Percentiles rank a stretch among this genome's conserved stretches.
These are phyloP conservation scores for Kwoniella dejecticola DNA, from an alignment of 768 basidiomycete species.

Conservation along the genomic window DNA sequence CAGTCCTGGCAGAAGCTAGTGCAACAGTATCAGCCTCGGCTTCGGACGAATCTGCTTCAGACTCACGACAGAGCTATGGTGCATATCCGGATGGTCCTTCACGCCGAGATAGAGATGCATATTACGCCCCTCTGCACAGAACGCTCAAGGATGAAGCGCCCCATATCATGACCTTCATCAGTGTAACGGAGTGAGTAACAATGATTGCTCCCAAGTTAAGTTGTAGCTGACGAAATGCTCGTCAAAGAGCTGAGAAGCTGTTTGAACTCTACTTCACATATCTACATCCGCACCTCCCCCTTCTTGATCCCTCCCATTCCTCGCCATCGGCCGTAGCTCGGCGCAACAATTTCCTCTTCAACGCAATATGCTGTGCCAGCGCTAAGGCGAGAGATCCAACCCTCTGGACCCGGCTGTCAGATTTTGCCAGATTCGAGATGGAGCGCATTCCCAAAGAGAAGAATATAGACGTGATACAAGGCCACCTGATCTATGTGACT, in stretches of 20 bases:
- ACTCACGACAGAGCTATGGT: neutral
- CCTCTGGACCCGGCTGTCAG: slow-evolving; percentile 36
- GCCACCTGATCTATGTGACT: slow-evolving; percentile 37
- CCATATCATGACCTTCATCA: slow-evolving; percentile 42
- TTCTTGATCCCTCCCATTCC: slow-evolving; percentile 33
- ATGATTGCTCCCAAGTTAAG: too few species aligned
- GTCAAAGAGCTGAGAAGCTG: slow-evolving; percentile 32
- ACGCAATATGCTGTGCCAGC: slow-evolving; percentile 44
- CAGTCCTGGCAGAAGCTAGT: slow-evolving; percentile 39
- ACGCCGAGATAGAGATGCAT: slow-evolving; percentile 15
- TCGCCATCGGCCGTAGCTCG: slow-evolving; percentile 33
- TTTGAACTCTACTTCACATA: slow-evolving; percentile 37
- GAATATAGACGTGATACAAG: slow-evolving; percentile 46
- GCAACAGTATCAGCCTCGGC: slow-evolving; percentile 5
- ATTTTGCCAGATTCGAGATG: slow-evolving; percentile 42
- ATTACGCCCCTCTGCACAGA: slow-evolving; percentile 35
- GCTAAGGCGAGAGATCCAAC: slow-evolving; percentile 32
- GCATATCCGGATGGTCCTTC: neutral
- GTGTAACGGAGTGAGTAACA: slow-evolving; percentile 33
- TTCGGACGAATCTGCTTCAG: too few species aligned
- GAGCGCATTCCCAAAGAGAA: slow-evolving; percentile 45
- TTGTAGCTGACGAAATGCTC: neutral
- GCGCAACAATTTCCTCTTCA: slow-evolving; percentile 47
- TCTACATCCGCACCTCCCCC: slow-evolving; percentile 42
- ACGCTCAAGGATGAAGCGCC: slow-evolving; percentile 39